Evolutionary conservation across 1,139 yeast genomes (phyloP).

Genomic region (Tardiomyces depauwii): DNA sequence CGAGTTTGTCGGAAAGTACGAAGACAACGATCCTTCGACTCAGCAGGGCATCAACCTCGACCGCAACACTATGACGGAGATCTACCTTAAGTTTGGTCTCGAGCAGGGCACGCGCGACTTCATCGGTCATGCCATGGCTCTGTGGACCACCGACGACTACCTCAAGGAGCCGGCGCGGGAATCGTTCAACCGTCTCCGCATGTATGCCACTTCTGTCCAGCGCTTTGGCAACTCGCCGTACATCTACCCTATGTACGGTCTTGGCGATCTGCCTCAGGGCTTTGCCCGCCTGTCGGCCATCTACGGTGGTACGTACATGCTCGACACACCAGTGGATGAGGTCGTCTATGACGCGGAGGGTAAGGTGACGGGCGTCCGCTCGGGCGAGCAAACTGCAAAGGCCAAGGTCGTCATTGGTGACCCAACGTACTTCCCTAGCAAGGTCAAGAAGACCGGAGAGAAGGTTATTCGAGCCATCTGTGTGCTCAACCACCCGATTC

Average conservation of each 20-base stretch:
- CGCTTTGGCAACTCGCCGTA: conserved; percentile 96
- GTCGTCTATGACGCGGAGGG: conserved; percentile 61
- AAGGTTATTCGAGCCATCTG: conserved; percentile 93
- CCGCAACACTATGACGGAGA: conserved; percentile 83
- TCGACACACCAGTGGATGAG: conserved; percentile 92
- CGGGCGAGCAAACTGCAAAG: conserved; percentile 84
- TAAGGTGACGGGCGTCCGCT: conserved; percentile 73
- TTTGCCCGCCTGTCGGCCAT: conserved; percentile 95
- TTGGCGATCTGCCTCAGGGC: conserved; percentile 97
- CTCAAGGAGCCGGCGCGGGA: conserved; percentile 85
- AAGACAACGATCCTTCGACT: conserved; percentile 67
- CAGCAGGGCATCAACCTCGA: conserved; percentile 82
- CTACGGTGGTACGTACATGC: conserved; percentile 98
- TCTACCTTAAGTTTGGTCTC: conserved; percentile 79
- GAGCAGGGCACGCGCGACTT: conserved; percentile 93
- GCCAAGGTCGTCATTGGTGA: conserved; percentile 96
- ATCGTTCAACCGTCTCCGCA: conserved; percentile 72
- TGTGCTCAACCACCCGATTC: conserved; percentile 79
- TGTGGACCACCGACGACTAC: conserved; percentile 90
- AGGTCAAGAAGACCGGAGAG: conserved; percentile 75
- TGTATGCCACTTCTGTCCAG: conserved; percentile 85
- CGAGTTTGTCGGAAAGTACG: conserved; percentile 75
- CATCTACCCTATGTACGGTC: conserved; percentile 89
- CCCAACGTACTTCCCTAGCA: conserved; percentile 94
- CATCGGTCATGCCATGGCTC: conserved; percentile 98